These are phyloP conservation scores for Pestalotiopsis fici DNA, from an alignment of 2,329 filamentous ascomycete genomes.

Conservation along the genomic window DNA sequence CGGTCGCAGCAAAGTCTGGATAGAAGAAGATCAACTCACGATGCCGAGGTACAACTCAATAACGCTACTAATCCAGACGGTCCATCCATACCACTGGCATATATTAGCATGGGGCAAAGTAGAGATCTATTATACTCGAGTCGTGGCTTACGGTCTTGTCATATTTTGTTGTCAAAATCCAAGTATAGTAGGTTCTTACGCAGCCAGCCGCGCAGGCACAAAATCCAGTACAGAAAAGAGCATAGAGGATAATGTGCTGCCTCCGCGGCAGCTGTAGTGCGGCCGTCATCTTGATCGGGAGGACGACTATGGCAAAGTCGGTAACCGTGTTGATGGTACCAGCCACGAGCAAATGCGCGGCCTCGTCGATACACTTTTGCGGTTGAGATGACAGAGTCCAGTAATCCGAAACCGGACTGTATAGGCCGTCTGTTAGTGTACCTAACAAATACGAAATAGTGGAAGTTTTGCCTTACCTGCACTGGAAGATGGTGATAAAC, in stretches of 20 bases:
- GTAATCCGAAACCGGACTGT: slow-evolving; percentile 33
- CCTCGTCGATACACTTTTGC: slow-evolving; percentile 45
- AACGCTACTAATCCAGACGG: slow-evolving; percentile 31
- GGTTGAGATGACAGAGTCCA: slow-evolving; percentile 33
- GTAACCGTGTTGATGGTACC: slow-evolving; percentile 60
- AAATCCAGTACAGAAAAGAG: slow-evolving; percentile 48
- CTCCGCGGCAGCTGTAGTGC: slow-evolving; percentile 43
- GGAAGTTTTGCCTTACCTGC: slow-evolving; percentile 21
- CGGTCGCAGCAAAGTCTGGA: not conserved
- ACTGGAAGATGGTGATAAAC: slow-evolving; percentile 34
- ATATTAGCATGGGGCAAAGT: not conserved
- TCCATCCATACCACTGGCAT: slow-evolving; percentile 29
- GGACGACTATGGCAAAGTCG: slow-evolving; percentile 50
- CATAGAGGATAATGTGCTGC: slow-evolving; percentile 42
- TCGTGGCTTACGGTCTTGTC: slow-evolving; percentile 8
- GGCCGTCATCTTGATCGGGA: slow-evolving; percentile 48
- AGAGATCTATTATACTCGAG: slow-evolving; percentile 23
- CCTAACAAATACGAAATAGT: not conserved
- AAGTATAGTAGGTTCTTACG: slow-evolving; percentile 34
- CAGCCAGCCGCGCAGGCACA: slow-evolving; percentile 37
- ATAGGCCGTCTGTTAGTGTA: too few species aligned
- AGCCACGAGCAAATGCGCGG: slow-evolving; percentile 50
- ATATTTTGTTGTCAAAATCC: slow-evolving; percentile 21
- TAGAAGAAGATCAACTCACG: slow-evolving; percentile 19
- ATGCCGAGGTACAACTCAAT: slow-evolving; percentile 41